These are phyloP conservation scores for Apiospora phragmitis DNA, from an alignment of 2,329 filamentous ascomycete species.

Conservation along the genomic window DNA sequence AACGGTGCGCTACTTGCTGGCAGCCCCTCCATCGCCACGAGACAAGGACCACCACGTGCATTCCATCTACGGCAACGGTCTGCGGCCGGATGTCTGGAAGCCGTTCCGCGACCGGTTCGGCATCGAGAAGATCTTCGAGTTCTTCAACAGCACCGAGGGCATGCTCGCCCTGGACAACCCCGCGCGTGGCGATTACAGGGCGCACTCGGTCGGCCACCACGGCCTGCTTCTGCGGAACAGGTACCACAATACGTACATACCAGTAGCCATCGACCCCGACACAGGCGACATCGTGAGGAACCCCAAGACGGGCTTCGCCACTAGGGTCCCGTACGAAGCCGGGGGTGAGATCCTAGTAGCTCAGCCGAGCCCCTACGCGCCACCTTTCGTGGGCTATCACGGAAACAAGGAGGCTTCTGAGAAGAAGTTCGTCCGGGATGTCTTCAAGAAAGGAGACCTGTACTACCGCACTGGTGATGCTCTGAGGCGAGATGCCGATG, in stretches of 20 bases:
- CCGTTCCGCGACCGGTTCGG: constrained; percentile 65
- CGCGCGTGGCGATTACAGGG: constrained; percentile 61
- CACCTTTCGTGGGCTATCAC: constrained; percentile 69
- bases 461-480: constrained; percentile 72
- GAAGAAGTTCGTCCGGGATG: constrained; percentile 65
- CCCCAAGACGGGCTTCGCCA: constrained; percentile 66
- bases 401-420: constrained; percentile 64
- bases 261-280: constrained; percentile 68
- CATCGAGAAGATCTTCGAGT: constrained; percentile 65
- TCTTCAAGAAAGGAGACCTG: constrained; percentile 66
- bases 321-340: constrained; percentile 61
- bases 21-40: constrained; percentile 62
- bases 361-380: constrained; percentile 50
- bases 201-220: constrained; percentile 69
- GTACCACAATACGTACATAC: constrained; percentile 57
- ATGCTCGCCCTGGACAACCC: constrained; percentile 63
- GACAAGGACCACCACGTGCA: constrained; percentile 60
- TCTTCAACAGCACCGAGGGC: constrained; percentile 78
- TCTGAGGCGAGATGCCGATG: constrained; percentile 59
- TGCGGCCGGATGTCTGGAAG: constrained; percentile 69
- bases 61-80: constrained; percentile 65
- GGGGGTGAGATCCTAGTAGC: constrained; percentile 76
- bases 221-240: constrained; percentile 59
- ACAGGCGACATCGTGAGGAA: constrained; percentile 68
- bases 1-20: constrained; percentile 72